Percentiles rank a stretch among this genome's conserved stretches.
These are phyloP conservation scores for Sungouiella blattae DNA, from an alignment of 805 yeast genomes.

Conservation along the genomic window DNA sequence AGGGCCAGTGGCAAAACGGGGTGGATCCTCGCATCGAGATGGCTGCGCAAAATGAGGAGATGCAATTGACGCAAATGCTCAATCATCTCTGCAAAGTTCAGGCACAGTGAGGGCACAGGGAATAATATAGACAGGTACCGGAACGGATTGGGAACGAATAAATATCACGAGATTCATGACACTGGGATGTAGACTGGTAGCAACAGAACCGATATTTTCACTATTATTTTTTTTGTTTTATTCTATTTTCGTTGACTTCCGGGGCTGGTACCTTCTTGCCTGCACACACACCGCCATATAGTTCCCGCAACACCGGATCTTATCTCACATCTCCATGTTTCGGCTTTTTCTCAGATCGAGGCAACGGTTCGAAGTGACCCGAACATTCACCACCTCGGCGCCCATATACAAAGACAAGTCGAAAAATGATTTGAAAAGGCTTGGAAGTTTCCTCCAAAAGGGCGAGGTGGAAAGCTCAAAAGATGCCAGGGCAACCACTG, in stretches of 20 bases:
- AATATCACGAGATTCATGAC: too few relatives aligned
- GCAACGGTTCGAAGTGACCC: background rate
- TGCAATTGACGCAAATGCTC: constrained; percentile 13
- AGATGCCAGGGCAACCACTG: background rate
- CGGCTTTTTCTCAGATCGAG: background rate
- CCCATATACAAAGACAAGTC: constrained; percentile 2
- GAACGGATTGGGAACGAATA: too few relatives aligned
- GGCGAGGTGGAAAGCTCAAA: constrained; percentile 21
- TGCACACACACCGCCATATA: too few relatives aligned
- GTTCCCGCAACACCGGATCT: too few relatives aligned
- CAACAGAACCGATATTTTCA: too few relatives aligned
- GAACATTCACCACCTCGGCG: background rate
- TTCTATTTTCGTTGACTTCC: too few relatives aligned
- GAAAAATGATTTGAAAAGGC: constrained; percentile 25
- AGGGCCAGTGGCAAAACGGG: constrained; percentile 2
- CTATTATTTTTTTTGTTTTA: too few relatives aligned
- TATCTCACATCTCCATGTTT: background rate
- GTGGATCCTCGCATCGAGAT: constrained; percentile 14
- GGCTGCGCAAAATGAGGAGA: constrained; percentile 14
- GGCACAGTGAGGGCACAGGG: background rate
- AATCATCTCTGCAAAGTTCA: constrained; percentile 7
- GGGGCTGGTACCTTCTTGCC: too few relatives aligned
- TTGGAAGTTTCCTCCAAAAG: constrained; percentile 32
- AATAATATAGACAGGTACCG: too few relatives aligned
- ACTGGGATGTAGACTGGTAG: too few relatives aligned